These are phyloP conservation scores for Gossypium mustelinum DNA, from an alignment of 345 rosid genomes.

Conservation along the genomic window DNA sequence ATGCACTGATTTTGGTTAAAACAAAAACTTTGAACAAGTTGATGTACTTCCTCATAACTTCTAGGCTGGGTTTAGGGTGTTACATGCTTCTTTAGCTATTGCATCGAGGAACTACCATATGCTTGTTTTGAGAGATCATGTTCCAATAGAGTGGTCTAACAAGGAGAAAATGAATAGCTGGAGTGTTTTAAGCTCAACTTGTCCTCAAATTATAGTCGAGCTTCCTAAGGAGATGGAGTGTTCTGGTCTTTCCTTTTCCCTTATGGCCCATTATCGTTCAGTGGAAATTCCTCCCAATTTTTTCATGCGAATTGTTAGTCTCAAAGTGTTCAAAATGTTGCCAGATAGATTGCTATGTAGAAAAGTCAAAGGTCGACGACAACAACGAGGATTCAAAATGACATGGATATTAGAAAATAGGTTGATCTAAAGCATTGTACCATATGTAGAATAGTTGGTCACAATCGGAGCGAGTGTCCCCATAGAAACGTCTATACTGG, in stretches of 20 bases:
- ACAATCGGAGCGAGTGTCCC: no score
- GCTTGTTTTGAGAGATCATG: neutral
- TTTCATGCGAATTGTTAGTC: constrained; percentile 13
- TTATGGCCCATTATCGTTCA: neutral
- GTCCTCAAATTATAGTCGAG: neutral
- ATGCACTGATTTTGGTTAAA: no score
- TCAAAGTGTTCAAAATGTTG: neutral
- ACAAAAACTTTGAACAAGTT: no score
- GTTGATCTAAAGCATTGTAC: no score
- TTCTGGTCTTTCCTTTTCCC: neutral
- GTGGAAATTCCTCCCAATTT: neutral
- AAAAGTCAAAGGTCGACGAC: no score
- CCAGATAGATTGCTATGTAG: accelerated
- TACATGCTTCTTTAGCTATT: no score
- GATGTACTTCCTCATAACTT: no score
- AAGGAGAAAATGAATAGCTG: neutral
- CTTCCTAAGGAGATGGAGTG: constrained; percentile 19
- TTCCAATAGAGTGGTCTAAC: neutral
- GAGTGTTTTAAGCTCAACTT: neutral
- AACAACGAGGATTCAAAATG: accelerated
- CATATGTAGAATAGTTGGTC: no score
- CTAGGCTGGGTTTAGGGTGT: no score
- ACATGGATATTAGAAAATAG: no score
- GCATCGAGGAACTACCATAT: no score
- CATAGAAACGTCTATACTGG: no score